phyloP scores from a whole-genome alignment of 2,329 filamentous ascomycete genomes.

The Aureobasidium sp. region DNA sequence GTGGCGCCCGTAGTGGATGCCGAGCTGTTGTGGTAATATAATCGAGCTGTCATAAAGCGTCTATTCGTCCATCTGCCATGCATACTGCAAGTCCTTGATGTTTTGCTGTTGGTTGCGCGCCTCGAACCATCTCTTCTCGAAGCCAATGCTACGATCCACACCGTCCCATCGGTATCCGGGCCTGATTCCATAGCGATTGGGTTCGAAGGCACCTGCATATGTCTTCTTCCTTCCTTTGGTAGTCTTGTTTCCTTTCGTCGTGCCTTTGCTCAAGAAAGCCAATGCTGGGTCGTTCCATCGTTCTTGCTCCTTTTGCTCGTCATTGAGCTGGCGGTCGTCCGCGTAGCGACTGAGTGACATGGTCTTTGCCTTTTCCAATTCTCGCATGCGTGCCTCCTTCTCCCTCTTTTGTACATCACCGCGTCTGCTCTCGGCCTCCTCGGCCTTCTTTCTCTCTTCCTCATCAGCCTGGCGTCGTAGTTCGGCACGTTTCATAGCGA shows the following conservation, averaged over 20 bases:
- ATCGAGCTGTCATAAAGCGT: background rate
- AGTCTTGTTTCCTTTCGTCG: slow-evolving; percentile 50
- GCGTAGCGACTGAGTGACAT: slow-evolving; percentile 71
- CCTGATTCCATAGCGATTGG: slow-evolving; percentile 88
- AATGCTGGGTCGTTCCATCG: slow-evolving; percentile 95
- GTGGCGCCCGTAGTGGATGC: slow-evolving; percentile 36
- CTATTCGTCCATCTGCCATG: slow-evolving; percentile 93
- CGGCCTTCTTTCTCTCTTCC: slow-evolving; percentile 55
- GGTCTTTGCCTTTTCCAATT: slow-evolving; percentile 71
- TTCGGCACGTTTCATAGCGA: slow-evolving; percentile 84
- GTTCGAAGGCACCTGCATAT: slow-evolving; percentile 73
- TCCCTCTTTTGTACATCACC: slow-evolving; percentile 78
- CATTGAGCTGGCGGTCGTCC: slow-evolving; percentile 85
- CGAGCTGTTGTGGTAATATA: slow-evolving; percentile 43
- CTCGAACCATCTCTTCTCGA: slow-evolving; percentile 88
- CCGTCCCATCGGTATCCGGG: slow-evolving; percentile 96
- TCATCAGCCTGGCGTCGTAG: slow-evolving; percentile 72
- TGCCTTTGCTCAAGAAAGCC: slow-evolving; percentile 60
- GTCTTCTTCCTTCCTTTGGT: slow-evolving; percentile 48
- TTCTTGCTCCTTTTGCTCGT: slow-evolving; percentile 65
- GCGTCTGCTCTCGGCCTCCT: slow-evolving; percentile 63
- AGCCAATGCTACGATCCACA: slow-evolving; percentile 87
- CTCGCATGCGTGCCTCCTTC: slow-evolving; percentile 56
- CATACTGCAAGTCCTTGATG: slow-evolving; percentile 74
- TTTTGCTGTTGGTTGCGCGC: slow-evolving; percentile 72